Base-by-base conservation (phyloP, 129 eudicot species). In the Flaveria brownii region DNA sequence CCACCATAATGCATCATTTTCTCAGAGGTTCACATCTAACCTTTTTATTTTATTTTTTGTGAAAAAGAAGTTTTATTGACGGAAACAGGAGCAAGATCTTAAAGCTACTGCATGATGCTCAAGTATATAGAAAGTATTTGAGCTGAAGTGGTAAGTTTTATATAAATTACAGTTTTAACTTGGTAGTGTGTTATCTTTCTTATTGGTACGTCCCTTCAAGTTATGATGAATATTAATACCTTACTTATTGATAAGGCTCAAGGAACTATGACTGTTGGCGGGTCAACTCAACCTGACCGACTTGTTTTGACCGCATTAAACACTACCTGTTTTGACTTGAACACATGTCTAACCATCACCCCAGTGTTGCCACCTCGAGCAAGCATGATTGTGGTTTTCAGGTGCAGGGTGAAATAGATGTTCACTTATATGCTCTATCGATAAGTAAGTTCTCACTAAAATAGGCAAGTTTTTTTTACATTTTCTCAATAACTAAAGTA, bases 31-130 rank as follows among this genome's bases (percentile, higher is more conserved):
- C 43, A 39, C 67, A 22, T 52, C 57, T 64, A 72, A 50, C 74
- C 7, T 63, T 64, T 28, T 33, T 76, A 36, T 51, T 20, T 39
- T 28, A 72, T 76, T 76, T 28, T 51, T 77, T 80, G 60, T 64
- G 79, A 72, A 28, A 68, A 68, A 68, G 54, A 68, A 68, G 13
- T 78, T 72, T 63, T 73, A 39, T 74, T 67, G 73, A 72, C 70
- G 79, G 70, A 78, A 64, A 78, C 79, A 66, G 51, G 63, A 30
- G 47, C 60, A 64, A 18, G 36, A 63, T 63, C 79, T 75, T 8
- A 22, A 45, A 68, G 68, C 68, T 61, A 15, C 41, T 61, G 68
- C 59, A 49, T 26, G 17, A n/a, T 50, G 59, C 75, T 68, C 63
- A 30, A 68, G 80, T 73, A 25, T 16, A 36, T 15, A 61, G 43